A percentile compares a stretch with the other conserved stretches of the same genome.
Evolutionary conservation across 768 basidiomycete genomes (phyloP).

Genomic region (Phlegmacium glaucopus): DNA sequence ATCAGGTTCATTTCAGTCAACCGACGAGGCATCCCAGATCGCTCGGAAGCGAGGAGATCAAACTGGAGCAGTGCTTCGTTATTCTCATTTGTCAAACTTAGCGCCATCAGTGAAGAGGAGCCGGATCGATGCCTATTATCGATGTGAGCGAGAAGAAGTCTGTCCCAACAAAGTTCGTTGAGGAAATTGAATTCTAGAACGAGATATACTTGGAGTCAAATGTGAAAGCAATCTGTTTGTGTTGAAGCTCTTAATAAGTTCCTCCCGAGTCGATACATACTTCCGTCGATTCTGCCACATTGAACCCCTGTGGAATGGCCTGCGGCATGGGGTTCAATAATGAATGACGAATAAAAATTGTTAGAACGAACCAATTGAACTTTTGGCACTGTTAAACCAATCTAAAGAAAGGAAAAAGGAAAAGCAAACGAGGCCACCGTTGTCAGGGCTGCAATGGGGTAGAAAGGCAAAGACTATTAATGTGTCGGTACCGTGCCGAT

Average conservation of each 20-base stretch:
- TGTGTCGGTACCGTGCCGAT: too few relatives aligned
- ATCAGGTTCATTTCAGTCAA: slow-evolving; percentile 4
- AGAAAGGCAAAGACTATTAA: too few relatives aligned
- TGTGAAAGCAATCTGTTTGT: slow-evolving; percentile 16
- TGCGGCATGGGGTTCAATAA: too few relatives aligned
- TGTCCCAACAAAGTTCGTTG: not conserved
- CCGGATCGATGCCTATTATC: slow-evolving; percentile 19
- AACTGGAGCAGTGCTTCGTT: slow-evolving; percentile 19
- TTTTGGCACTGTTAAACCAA: too few relatives aligned
- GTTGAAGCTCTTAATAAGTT: slow-evolving; percentile 13
- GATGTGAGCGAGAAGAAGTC: slow-evolving; percentile 11
- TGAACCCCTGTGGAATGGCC: slow-evolving; percentile 13
- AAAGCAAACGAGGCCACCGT: too few relatives aligned
- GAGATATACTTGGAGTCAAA: slow-evolving; percentile 14
- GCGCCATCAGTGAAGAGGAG: slow-evolving; percentile 15
- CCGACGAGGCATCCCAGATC: slow-evolving; percentile 6
- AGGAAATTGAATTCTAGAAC: slow-evolving; percentile 10
- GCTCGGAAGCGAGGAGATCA: slow-evolving; percentile 8
- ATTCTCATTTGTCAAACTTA: slow-evolving; percentile 7
- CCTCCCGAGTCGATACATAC: too few relatives aligned
- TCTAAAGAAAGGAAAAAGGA: too few relatives aligned
- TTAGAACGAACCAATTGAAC: too few relatives aligned
- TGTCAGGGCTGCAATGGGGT: too few relatives aligned
- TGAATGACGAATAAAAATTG: too few relatives aligned
- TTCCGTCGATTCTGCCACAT: slow-evolving; percentile 9